Evolutionary conservation across 1,139 yeast genomes (phyloP), one percentile per base, ranked within the genome.

Genomic region (Petasospora fabianii): DNA sequence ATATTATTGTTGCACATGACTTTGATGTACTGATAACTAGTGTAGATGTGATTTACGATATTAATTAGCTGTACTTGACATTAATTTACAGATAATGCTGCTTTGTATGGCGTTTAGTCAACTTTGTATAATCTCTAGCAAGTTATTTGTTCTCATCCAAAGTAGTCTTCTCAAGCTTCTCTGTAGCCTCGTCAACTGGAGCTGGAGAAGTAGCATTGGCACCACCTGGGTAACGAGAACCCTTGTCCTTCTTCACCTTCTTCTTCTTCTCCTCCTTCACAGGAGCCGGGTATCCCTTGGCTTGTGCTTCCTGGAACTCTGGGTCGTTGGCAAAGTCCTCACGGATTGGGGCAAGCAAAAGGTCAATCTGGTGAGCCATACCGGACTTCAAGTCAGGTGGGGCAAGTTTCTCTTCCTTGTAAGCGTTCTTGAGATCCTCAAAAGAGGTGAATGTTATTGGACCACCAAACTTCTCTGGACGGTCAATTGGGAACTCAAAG

Each of bases 401-500:
- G 33, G 94, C 76, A 57, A 94, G 75, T 58, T 76, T 76, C 55
- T 82, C 84, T 20, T 73, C 71, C 35, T 74, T 80, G 64, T 74
- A 94, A 53, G 84, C 96, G 28, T 68, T 66, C 61, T 83, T 82
- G 56, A 92, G 69, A 26, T 77, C 71, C n/a, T 76, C 88, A 51
- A 86, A 69, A 19, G 85, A 72, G 34, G 61, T 61, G 73, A 78
- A 94, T 35, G 81, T 70, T 43, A 92, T 71, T 51, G 95, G 83
- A 38, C 98, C 99, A 53, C 99, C 98, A 62, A 86, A 94, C 67
- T 92, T 83, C 59, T 92, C 98, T 33, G 97, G 97, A 66, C 98
- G 84, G 57, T 84, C 80, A 53, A 94, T 80, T 60, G 65, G 69
- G 68, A 92, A 86, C 36, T 69, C 66, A 59, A 77, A 86, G 46